phyloP scores from a whole-genome alignment of 1,139 yeast species.

The Scheffersomyces illinoinensis region DNA sequence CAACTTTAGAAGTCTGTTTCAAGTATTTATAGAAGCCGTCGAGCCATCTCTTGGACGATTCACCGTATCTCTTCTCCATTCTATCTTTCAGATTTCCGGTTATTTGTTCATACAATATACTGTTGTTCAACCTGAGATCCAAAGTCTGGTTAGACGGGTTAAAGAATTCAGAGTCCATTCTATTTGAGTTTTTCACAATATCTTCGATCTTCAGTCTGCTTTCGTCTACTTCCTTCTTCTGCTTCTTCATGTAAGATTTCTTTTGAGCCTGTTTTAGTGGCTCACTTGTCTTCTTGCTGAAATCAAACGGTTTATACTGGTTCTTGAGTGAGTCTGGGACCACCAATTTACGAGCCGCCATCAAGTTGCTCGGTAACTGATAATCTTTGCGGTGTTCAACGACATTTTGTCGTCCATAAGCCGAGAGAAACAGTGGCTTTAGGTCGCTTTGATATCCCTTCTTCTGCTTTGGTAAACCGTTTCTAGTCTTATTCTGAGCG shows the following conservation, averaged over 20 bases:
- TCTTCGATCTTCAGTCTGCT: not conserved
- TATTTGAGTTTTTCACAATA: not conserved
- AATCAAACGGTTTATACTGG: not conserved
- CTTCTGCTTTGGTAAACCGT: not conserved
- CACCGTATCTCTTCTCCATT: constrained; percentile 17
- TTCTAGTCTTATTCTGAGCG: not conserved
- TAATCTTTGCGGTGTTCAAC: not conserved
- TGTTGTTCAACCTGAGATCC: constrained; percentile 12
- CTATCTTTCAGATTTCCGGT: constrained; percentile 13
- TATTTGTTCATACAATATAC: constrained; percentile 16
- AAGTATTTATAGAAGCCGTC: not conserved
- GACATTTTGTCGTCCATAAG: not conserved
- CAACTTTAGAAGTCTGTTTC: not conserved
- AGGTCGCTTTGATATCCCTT: not conserved
- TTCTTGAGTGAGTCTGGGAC: not conserved
- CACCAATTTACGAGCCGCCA: not conserved
- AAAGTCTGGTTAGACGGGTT: constrained; percentile 13
- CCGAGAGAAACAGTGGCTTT: not conserved
- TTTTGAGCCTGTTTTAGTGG: not conserved
- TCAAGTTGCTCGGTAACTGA: not conserved
- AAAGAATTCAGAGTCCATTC: not conserved
- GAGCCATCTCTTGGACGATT: constrained; percentile 25
- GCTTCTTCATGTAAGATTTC: not conserved
- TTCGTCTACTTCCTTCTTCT: not conserved
- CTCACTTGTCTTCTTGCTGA: not conserved